Base-by-base conservation (phyloP, 2,329 filamentous ascomycete genomes). In the Trichoderma gracile region DNA sequence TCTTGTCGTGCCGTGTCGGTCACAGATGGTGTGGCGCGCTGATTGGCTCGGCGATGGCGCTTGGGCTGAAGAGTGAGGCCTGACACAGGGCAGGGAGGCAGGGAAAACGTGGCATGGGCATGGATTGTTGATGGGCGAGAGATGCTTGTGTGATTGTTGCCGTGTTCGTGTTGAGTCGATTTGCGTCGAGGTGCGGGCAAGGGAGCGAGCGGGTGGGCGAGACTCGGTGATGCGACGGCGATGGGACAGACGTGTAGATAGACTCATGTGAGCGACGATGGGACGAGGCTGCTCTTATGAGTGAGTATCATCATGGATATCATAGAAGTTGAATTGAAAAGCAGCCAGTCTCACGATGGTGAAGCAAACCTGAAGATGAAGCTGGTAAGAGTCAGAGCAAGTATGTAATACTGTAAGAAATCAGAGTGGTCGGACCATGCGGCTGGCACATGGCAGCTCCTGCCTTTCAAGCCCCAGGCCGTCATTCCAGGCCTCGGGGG, bases 31-130 rank as follows among this genome's bases (percentile, higher is more conserved):
- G 49, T n/a, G 45, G 55, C 17, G 46, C 33, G 33, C 33, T 65
- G 63, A 65, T 67, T 63, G 58, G 47, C 46, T 47, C 42, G 40
- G 33, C 50, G 19, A 21, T 25, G 33, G 46, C 33, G 50, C 46
- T 33, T 56, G 59, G 65, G 67, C 67, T 67, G 52, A 67, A 67
- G 64, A 53, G 38, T 68, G 65, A 68, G 67, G 63, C 58, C 65
- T 43, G 58, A 58, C 64, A 9, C 47, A 30, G 52, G 49, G 33
- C 33, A 38, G 33, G 33, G 33, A 38, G 23, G 56, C 40, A 55
- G 40, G 47, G 53, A 55, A 63, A 49, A 58, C 62, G 62, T 59
- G 62, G 62, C 40, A 27, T 40, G 19, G 42, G n/a, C 46, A 38
- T 38, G 40, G 59, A 55, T 43, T 43, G 33, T 7, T 3, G 23